Percentiles rank a stretch among this genome's conserved stretches.
phyloP scores from a whole-genome alignment of 2,329 filamentous ascomycete genomes.

The Colletotrichum endophyticum region DNA sequence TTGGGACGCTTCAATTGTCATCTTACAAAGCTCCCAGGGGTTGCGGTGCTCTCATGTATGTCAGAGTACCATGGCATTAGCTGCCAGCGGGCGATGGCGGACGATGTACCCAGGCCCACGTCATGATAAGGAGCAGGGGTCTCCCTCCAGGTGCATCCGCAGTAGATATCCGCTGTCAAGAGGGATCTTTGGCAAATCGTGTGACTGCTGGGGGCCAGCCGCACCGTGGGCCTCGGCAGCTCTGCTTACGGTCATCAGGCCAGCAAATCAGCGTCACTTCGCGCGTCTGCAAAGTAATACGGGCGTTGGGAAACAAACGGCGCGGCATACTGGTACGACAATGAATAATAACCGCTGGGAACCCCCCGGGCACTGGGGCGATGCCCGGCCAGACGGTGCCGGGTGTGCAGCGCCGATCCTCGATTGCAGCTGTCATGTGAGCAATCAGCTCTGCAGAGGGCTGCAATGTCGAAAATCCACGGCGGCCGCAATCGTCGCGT shows the following conservation, averaged over 20 bases:
- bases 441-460: background rate
- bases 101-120: background rate
- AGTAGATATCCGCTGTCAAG: background rate
- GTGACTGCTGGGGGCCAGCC: background rate
- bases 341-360: background rate
- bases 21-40: background rate
- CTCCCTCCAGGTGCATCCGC: background rate
- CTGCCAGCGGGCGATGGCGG: background rate
- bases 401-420: background rate
- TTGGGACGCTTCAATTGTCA: background rate
- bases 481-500: background rate
- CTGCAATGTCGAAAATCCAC: background rate
- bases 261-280: background rate
- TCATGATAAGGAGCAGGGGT: background rate
- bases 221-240: background rate
- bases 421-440: background rate
- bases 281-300: background rate
- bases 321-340: background rate
- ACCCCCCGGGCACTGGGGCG: background rate
- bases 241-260: background rate
- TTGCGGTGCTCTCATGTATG: background rate
- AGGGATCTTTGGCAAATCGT: background rate
- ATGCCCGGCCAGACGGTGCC: background rate
- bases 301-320: background rate
- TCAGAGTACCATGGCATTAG: slow-evolving; percentile 19